These are phyloP conservation scores for Trypanosoma congolense DNA, from an alignment of 208 protist genomes.

Conservation along the genomic window DNA sequence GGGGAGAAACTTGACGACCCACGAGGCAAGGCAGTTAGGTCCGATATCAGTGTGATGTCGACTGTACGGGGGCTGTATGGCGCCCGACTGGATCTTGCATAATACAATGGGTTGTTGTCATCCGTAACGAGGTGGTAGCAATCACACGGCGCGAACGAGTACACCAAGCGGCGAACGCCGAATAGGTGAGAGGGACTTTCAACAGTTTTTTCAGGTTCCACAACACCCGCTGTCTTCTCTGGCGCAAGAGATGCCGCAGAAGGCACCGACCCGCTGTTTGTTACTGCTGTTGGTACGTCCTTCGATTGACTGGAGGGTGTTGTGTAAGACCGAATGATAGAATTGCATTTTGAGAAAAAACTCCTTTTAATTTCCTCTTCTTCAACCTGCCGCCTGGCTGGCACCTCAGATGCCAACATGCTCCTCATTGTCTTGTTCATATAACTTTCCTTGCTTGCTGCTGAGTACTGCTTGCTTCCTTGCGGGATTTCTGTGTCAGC, in stretches of 20 bases:
- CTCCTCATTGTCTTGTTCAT: constrained; percentile 23
- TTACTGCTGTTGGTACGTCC: constrained; percentile 3
- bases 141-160: constrained; percentile 67
- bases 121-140: constrained; percentile 67
- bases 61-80: constrained; percentile 47
- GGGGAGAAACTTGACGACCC: constrained; percentile 15
- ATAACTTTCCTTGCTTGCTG: constrained; percentile 8
- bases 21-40: constrained; percentile 25
- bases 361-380: constrained; percentile 26
- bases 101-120: constrained; percentile 61
- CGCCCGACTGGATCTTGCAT: constrained; percentile 45
- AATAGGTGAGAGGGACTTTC: constrained; percentile 1
- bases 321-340: constrained; percentile 44
- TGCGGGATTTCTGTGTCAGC: not conserved
- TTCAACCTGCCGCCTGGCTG: constrained; percentile 19
- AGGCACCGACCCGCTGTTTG: no score
- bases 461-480: not conserved
- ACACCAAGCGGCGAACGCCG: constrained; percentile 56
- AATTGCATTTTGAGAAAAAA: constrained; percentile 53
- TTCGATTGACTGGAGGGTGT: not conserved
- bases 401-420: constrained; percentile 27
- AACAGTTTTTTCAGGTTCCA: not conserved
- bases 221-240: not conserved
- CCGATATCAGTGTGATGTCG: constrained; percentile 55
- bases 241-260: no score